Conservation (phyloP, 169 alveolate genomes). For the Eimeria praecox region DNA sequence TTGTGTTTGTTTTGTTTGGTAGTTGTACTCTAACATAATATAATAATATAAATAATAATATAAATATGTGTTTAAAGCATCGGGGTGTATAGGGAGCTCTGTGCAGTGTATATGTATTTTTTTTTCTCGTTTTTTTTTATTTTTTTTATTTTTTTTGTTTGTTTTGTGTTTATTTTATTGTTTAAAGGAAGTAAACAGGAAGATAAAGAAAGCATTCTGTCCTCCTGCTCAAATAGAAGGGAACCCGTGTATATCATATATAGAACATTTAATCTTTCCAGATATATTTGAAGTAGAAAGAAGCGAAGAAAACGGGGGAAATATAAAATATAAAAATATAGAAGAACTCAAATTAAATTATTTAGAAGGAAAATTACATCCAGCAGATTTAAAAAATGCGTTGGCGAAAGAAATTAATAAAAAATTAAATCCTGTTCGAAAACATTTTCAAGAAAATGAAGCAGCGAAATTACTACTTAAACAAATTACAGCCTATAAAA, state of each 20-base stretch:
- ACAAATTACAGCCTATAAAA: conserved; percentile 89
- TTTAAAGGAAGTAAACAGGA: conserved; percentile 95
- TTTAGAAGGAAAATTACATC: conserved; percentile 94
- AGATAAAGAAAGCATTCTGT: conserved; percentile 98
- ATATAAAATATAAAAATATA: conserved; percentile 88
- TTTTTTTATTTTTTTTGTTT: too few relatives aligned
- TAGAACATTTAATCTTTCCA: conserved; percentile 93
- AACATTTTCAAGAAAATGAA: conserved; percentile 92
- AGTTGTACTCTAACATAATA: too few relatives aligned
- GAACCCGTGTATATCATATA: conserved; percentile 98
- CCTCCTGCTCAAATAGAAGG: conserved; percentile 94
- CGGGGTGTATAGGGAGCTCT: too few relatives aligned
- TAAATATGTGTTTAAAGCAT: too few relatives aligned
- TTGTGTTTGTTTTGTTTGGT: too few relatives aligned
- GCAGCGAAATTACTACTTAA: conserved; percentile 94
- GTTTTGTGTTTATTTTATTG: too few relatives aligned
- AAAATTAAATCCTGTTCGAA: conserved; percentile 97
- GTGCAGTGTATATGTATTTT: too few relatives aligned
- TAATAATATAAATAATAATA: too few relatives aligned
- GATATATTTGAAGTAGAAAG: conserved; percentile 73
- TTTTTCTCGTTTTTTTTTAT: too few relatives aligned
- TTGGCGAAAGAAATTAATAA: conserved; percentile 94
- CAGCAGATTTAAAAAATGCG: conserved; percentile 97
- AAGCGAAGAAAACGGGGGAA: conserved; percentile 86
- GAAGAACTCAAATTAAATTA: conserved; percentile 95